Evolutionary conservation across 148 eudicot genomes (phyloP), one percentile per base, ranked within the genome.

Genomic region (Cornus controversa): DNA sequence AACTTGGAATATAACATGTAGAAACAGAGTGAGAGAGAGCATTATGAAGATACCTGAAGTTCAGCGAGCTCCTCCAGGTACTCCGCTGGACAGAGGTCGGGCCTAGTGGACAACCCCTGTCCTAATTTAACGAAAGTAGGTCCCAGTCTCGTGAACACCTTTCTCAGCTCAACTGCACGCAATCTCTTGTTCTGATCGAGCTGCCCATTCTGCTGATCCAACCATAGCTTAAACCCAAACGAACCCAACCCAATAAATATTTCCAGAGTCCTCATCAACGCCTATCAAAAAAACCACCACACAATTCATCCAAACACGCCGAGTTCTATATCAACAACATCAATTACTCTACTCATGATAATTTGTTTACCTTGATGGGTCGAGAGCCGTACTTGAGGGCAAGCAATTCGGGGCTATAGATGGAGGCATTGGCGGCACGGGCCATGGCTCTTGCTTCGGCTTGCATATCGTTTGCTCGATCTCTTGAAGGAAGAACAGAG

Each of bases 61-160:
- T 93, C 86, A 47, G 98, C 76, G 31, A 96, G 97, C 87, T 96
- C 99, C 87, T 96, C 99, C 3, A 96, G 94, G 77, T 87, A 96
- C 85, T 89, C 97, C 27, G 99, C 85, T 11, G 99, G 99, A 71
- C 99, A 96, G 23, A 96, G 75, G 78, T 96, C 99, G 50, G 99
- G 99, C 72, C 99, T 85, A 58, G 99, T 96, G 8, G 99, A 96
- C 82, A 96, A 86, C 25, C 99, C 99, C 85, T 96, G 99, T 29
- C 99, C 98, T 77, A 96, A 87, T 85, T 96, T 96, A 45, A 96
- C 95, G 81, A 96, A 96, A 64, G 99, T 96, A 62, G 99, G 99
- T 16, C 99, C 98, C 81, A 96, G 80, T 54, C 89, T 75, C 11
- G 98, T 96, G 77, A 96, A 88, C 72, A 88, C 65, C 72, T 84